A percentile compares a stretch with the other conserved stretches of the same genome.
phyloP scores from a whole-genome alignment of 176 grass and related monocot species.

The Phyllostachys edulis region DNA sequence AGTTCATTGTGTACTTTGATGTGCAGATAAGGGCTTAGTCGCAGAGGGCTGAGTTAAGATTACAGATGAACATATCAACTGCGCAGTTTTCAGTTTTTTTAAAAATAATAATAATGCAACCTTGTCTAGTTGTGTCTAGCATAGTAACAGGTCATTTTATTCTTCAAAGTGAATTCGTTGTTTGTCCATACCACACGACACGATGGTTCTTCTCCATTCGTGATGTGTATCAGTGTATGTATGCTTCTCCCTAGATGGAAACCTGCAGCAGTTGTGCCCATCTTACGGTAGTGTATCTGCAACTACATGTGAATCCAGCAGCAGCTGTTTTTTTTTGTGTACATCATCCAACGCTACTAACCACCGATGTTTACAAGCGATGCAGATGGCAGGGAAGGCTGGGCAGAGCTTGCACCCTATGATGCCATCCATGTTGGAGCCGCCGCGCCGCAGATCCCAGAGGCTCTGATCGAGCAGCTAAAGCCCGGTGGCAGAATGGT shows the following conservation, averaged over 20 bases:
- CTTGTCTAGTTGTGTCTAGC: background rate
- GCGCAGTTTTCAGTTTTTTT: background rate
- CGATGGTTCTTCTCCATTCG: background rate
- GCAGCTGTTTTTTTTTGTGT: background rate
- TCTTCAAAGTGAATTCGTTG: background rate
- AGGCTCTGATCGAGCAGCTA: conserved; percentile 57
- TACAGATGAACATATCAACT: background rate
- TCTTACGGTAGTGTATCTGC: background rate
- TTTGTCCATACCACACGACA: background rate
- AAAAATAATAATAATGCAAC: background rate
- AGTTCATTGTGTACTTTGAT: background rate
- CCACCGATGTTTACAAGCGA: conserved; percentile 11
- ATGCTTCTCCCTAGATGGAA: background rate
- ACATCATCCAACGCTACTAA: background rate
- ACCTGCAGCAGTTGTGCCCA: background rate
- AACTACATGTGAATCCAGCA: background rate
- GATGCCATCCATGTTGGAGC: conserved; percentile 85
- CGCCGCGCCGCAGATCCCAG: conserved; percentile 61
- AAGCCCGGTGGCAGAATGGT: conserved; percentile 84
- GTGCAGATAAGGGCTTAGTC: background rate
- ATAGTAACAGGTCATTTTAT: background rate
- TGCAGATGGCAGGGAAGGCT: conserved; percentile 81
- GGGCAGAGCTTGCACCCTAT: conserved; percentile 67
- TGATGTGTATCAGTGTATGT: background rate
- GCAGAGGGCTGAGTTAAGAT: background rate